Conservation (phyloP, 2,329 filamentous ascomycete genomes). For the Dactylellina haptotyla region DNA sequence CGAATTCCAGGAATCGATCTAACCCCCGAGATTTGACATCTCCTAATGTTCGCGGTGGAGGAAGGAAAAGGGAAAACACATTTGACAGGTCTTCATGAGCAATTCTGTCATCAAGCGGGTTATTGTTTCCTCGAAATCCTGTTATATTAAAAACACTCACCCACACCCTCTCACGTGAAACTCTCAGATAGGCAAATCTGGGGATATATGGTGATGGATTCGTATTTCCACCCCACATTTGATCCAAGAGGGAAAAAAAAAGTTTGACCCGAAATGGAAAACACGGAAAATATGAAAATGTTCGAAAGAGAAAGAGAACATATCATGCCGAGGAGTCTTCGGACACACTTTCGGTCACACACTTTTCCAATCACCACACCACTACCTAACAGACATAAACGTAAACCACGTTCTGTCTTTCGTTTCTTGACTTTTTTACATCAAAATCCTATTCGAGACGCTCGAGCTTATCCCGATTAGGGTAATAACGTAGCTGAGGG, state of each 20-base stretch:
- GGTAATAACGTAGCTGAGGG: background rate
- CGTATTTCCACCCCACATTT: conserved; percentile 40
- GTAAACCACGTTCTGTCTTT: no score
- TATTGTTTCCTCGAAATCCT: background rate
- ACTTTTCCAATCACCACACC: no score
- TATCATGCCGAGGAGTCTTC: no score
- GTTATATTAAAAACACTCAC: conserved; percentile 6
- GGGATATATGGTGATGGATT: conserved; percentile 7
- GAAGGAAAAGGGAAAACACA: background rate
- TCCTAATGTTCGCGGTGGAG: background rate
- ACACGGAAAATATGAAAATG: background rate
- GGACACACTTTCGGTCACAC: no score
- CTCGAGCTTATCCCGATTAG: conserved; percentile 26
- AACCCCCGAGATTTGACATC: conserved; percentile 34
- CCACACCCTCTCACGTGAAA: conserved; percentile 53
- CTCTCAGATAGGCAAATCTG: conserved; percentile 40
- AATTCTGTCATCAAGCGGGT: background rate
- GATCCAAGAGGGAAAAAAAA: background rate
- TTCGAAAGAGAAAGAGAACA: background rate
- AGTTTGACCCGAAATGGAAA: conserved; percentile 5
- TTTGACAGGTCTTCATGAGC: background rate
- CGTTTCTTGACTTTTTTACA: no score
- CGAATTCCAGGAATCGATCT: background rate
- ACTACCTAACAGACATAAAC: no score
- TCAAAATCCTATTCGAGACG: background rate